Percentiles rank a stretch among this genome's conserved stretches.
phyloP scores from a whole-genome alignment of 2,329 filamentous ascomycete species.

The Verticillium alfalfae region DNA sequence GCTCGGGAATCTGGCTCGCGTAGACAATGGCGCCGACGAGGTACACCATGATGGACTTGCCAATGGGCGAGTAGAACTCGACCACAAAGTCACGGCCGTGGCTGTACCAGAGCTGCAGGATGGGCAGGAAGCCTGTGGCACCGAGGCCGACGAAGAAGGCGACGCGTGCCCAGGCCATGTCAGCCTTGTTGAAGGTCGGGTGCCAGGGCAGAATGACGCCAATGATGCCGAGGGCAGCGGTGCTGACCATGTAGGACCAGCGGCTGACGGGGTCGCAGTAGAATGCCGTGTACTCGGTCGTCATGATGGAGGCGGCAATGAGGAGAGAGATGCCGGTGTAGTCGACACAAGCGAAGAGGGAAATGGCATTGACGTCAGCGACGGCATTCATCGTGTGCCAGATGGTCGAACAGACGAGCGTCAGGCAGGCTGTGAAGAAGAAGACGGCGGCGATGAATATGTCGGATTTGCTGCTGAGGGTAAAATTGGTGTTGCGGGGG shows the following conservation, averaged over 20 bases:
- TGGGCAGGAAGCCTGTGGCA: slow-evolving; percentile 81
- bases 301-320: slow-evolving; percentile 94
- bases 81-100: slow-evolving; percentile 76
- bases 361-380: slow-evolving; percentile 81
- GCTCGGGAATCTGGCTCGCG: slow-evolving; percentile 85
- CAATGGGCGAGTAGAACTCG: slow-evolving; percentile 82
- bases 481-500: slow-evolving; percentile 81
- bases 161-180: slow-evolving; percentile 91
- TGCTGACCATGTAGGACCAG: slow-evolving; percentile 79
- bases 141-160: slow-evolving; percentile 86
- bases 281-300: slow-evolving; percentile 96
- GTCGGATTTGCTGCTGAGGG: slow-evolving; percentile 78
- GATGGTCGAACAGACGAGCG: slow-evolving; percentile 87
- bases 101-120: slow-evolving; percentile 74
- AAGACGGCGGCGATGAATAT: slow-evolving; percentile 89
- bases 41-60: slow-evolving; percentile 84
- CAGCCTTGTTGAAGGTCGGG: slow-evolving; percentile 83
- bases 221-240: slow-evolving; percentile 73
- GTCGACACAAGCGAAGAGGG: slow-evolving; percentile 94
- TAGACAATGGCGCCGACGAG: slow-evolving; percentile 80
- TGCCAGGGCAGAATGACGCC: slow-evolving; percentile 95
- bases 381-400: slow-evolving; percentile 99
- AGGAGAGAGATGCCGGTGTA: slow-evolving; percentile 96
- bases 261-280: slow-evolving; percentile 91
- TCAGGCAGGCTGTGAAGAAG: slow-evolving; percentile 94